Conservation (phyloP, 2,329 filamentous ascomycete genomes). For the Zymoseptoria tritici region DNA sequence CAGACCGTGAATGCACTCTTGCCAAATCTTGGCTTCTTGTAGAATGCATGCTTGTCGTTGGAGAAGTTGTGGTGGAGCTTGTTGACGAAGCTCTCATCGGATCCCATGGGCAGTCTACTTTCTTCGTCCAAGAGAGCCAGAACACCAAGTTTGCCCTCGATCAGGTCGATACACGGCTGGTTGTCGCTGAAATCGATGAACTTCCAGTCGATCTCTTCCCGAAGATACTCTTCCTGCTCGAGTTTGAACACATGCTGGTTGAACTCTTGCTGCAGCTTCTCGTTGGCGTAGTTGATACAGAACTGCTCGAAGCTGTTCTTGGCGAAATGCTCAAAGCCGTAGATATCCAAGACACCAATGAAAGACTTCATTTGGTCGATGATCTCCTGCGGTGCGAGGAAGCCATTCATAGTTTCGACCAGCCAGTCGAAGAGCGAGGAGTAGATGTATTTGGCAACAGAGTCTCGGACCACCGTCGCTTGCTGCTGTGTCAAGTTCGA, state of each 20-base stretch:
- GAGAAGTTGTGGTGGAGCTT: conserved; percentile 94
- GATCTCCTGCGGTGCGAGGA: conserved; percentile 82
- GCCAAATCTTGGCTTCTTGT: conserved; percentile 96
- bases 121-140: conserved; percentile 91
- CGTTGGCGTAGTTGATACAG: conserved; percentile 99
- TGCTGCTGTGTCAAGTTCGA: conserved; percentile 92
- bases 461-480: conserved; percentile 89
- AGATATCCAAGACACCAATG: conserved; percentile 98
- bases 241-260: conserved; percentile 99
- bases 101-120: conserved; percentile 91
- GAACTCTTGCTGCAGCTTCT: conserved; percentile 98
- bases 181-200: conserved; percentile 99
- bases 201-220: conserved; percentile 96
- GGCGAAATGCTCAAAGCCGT: conserved; percentile 97
- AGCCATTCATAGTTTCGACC: conserved; percentile 91
- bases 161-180: conserved; percentile 96
- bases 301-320: conserved; percentile 99
- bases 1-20: conserved; percentile 97
- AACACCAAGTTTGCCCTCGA: conserved; percentile 93
- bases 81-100: conserved; percentile 91
- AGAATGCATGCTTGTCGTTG: conserved; percentile 86
- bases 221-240: conserved; percentile 94
- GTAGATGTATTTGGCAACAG: conserved; percentile 97
- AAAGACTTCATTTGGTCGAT: conserved; percentile 76
- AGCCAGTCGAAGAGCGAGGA: conserved; percentile 98